Conservation (phyloP, 1,284 basidiomycete genomes). For the Ganoderma lucidum region DNA sequence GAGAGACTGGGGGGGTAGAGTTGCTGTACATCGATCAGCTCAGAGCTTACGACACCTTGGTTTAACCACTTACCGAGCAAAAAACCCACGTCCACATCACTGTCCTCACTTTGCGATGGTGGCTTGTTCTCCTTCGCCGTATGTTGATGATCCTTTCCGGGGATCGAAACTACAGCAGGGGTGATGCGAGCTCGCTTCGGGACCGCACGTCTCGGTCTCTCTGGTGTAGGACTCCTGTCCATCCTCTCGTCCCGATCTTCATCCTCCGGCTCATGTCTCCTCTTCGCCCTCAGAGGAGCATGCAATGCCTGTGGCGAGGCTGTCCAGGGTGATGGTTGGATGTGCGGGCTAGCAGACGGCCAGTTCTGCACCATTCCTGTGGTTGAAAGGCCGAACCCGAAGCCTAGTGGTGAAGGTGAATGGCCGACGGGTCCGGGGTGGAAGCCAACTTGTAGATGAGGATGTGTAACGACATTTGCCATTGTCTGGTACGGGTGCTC, state of each 20-base stretch:
- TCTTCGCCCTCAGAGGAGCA: conserved; percentile 59
- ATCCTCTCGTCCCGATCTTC: conserved; percentile 68
- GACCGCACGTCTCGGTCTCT: conserved; percentile 68
- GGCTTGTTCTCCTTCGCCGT: conserved; percentile 54
- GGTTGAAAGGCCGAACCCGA: conserved; percentile 70
- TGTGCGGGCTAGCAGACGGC: conserved; percentile 39
- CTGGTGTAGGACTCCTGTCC: conserved; percentile 84
- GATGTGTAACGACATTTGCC: conserved; percentile 69
- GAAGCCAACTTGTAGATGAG: conserved; percentile 69
- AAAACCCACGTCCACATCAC: conserved; percentile 79
- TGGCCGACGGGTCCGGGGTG: conserved; percentile 66
- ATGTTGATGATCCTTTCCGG: conserved; percentile 35
- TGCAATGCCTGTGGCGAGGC: conserved; percentile 31
- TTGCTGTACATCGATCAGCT: conserved; percentile 54
- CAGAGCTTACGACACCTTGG: conserved; percentile 6
- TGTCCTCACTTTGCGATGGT: conserved; percentile 49
- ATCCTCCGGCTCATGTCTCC: conserved; percentile 68
- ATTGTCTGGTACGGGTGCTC: conserved; percentile 51
- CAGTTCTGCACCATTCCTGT: conserved; percentile 49
- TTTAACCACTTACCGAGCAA: conserved; percentile 64
- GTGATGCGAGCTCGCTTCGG: conserved; percentile 71
- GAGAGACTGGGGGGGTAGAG: conserved; percentile 74
- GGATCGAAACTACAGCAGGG: conserved; percentile 37
- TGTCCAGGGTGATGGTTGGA: conserved; percentile 35
- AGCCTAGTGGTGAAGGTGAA: conserved; percentile 70